A percentile compares a stretch with the other conserved stretches of the same genome.
Evolutionary conservation across 129 eudicot species (phyloP).

Genomic region (Smallanthus sonchifolius): DNA sequence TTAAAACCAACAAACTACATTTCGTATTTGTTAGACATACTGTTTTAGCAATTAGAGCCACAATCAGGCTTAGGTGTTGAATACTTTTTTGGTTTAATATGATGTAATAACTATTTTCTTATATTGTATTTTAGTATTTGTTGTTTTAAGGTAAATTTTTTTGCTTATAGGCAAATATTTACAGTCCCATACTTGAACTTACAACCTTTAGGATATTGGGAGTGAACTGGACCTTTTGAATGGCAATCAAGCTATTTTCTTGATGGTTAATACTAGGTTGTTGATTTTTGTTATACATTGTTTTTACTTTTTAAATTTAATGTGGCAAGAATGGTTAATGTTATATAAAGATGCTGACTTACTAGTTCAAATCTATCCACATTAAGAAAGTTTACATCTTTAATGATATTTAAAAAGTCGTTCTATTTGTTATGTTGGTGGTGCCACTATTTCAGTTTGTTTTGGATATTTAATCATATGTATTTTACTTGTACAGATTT

Average conservation of each 20-base stretch:
- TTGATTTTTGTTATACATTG: not conserved
- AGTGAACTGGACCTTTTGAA: no score
- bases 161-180: not conserved
- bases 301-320: not conserved
- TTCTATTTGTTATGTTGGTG: not conserved
- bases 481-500: slow-evolving; percentile 22
- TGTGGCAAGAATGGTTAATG: not conserved
- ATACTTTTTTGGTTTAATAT: not conserved
- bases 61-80: not conserved
- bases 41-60: not conserved
- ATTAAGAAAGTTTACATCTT: no score
- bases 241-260: not conserved
- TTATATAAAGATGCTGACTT: not conserved
- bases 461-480: not conserved
- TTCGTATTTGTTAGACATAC: not conserved
- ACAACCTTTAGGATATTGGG: not conserved
- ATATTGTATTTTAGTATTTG: not conserved
- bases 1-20: not conserved
- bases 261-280: not conserved
- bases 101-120: not conserved
- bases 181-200: not conserved
- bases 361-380: not conserved
- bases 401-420: no score
- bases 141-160: not conserved
- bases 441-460: not conserved